Evolutionary conservation across 1,139 yeast species (phyloP), one percentile per base, ranked within the genome.

Genomic region (Casaregolazyma lundiana): DNA sequence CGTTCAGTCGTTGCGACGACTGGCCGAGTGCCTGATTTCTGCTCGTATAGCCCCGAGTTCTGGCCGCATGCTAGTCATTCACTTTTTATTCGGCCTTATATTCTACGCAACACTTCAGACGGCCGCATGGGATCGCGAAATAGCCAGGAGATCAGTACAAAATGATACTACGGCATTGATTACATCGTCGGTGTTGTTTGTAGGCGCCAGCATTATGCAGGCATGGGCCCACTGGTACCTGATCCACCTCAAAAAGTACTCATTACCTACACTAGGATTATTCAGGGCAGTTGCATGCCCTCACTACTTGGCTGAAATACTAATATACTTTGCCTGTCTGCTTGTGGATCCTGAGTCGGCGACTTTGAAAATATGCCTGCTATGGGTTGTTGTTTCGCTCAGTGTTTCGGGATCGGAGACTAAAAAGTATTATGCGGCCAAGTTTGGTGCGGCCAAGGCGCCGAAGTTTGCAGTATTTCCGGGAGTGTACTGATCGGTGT

Each of bases 291-390:
- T 78, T 1, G 73, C 84, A 9, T 82, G 89, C 57, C 90, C 97
- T 0, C 97, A 90, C 63, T 90, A 89, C 58, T 69, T 83, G 15
- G 85, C 84, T 55, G 97, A 90, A 60, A 67, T 86, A 1, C 48
- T 76, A 22, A 75, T 89, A 16, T 90, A 90, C 57, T 45, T 56
- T 13, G 35, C 62, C 53, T 5, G 56, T 50, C 45, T 45, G 26
- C 36, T 46, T 4, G 36, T 49, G 13, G 50, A 50, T 24, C 15
- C 37, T 11, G 29, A 22, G 5, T 47, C 44, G 11, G n/a, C 38
- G 15, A 19, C 42, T 6, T 43, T 48, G 13, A 44, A 49, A 45
- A 13, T 53, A 45, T 38, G 58, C 41, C 62, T 74, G 46, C n/a
- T 71, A 0, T 86, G 94, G 81, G 92, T 85, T 2, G 49, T 70